A percentile compares a stretch with the other conserved stretches of the same genome.
Conservation (phyloP, 306 rosid genomes). For the Macrotyloma uniflorum region DNA sequence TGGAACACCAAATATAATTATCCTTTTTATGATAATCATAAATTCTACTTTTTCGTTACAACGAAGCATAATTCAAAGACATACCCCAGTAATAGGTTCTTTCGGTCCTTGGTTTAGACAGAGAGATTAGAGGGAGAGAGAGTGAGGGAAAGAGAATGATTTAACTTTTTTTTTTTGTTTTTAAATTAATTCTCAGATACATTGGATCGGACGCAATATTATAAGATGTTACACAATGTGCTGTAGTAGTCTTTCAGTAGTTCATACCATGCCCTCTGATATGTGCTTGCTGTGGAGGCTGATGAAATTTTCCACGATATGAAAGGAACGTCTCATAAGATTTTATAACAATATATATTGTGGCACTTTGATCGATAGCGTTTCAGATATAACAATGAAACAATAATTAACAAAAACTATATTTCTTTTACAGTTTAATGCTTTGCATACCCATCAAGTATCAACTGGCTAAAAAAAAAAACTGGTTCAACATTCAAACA, state of each 20-base stretch:
- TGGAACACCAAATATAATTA: too few species aligned
- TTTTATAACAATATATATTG: neutral
- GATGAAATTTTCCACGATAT: neutral
- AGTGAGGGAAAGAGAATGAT: neutral
- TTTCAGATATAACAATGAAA: neutral
- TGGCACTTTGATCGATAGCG: neutral
- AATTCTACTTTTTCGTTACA: neutral
- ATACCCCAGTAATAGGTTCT: neutral
- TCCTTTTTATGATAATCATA: neutral
- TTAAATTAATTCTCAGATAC: neutral
- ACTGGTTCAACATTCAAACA: neutral
- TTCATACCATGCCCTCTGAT: neutral
- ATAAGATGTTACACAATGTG: neutral
- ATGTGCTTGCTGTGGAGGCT: neutral
- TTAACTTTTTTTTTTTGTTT: neutral
- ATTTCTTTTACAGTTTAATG: neutral
- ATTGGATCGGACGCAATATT: neutral
- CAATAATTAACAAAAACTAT: neutral
- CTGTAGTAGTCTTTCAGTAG: neutral
- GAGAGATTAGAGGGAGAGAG: neutral
- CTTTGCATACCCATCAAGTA: neutral
- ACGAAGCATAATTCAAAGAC: neutral
- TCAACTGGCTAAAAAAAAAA: neutral
- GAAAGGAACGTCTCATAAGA: conserved; percentile 15
- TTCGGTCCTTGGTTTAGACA: neutral